Evolutionary conservation across 2,329 filamentous ascomycete genomes (phyloP).

Genomic region (Leptodontidium sp.): DNA sequence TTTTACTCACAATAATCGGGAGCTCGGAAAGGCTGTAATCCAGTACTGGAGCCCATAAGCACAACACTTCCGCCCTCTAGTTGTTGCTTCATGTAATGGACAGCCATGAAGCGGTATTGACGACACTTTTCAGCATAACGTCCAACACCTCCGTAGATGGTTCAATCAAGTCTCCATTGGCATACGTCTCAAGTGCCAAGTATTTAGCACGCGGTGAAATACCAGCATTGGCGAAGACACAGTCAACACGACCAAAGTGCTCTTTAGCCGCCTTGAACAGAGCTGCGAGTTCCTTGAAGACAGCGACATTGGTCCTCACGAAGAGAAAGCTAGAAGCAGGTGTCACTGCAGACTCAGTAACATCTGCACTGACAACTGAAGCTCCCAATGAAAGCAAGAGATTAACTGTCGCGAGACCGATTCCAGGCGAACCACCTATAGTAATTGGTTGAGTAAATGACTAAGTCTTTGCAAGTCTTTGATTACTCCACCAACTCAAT

Average conservation of each 20-base stretch:
- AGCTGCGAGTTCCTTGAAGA: constrained; percentile 58
- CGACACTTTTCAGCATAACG: constrained; percentile 57
- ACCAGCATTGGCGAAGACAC: constrained; percentile 58
- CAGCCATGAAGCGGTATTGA: constrained; percentile 59
- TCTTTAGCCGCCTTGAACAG: constrained; percentile 61
- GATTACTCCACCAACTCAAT: not conserved
- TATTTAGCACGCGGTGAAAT: constrained; percentile 57
- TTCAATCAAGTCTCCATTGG: constrained; percentile 57
- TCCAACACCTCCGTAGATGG: constrained; percentile 55
- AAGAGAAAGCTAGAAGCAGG: constrained; percentile 49
- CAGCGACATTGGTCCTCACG: constrained; percentile 47
- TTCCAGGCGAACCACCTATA: constrained; percentile 65
- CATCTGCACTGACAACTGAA: constrained; percentile 62
- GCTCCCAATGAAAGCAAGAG: constrained; percentile 61
- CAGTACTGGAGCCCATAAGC: constrained; percentile 59
- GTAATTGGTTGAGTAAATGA: not conserved
- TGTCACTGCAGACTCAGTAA: constrained; percentile 52
- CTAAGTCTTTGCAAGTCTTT: constrained; percentile 15
- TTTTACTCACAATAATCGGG: constrained; percentile 57
- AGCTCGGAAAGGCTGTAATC: constrained; percentile 58
- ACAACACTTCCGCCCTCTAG: constrained; percentile 60
- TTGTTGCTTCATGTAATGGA: constrained; percentile 59
- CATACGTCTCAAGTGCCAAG: constrained; percentile 56
- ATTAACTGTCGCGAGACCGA: constrained; percentile 63
- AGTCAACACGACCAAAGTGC: constrained; percentile 36